Conservation (phyloP, 2,329 filamentous ascomycete genomes). For the Phialophora chinensis region DNA sequence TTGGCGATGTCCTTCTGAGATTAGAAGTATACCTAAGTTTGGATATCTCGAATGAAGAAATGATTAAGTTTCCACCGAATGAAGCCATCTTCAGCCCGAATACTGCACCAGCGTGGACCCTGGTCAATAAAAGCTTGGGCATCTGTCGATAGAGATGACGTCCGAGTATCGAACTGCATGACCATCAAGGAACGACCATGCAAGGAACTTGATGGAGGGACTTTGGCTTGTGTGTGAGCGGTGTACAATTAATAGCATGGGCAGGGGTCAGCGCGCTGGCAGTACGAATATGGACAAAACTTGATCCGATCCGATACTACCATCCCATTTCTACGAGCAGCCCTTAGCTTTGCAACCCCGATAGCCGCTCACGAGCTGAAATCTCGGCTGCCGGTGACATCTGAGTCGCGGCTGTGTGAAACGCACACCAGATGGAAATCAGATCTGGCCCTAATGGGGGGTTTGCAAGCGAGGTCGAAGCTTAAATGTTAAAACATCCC, state of each 20-base stretch:
- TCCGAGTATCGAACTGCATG: not conserved
- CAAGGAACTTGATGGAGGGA: not conserved
- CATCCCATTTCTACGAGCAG: not conserved
- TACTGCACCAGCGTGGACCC: no score
- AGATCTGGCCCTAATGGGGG: not conserved
- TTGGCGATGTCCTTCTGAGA: slow-evolving; percentile 4
- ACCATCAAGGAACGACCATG: not conserved
- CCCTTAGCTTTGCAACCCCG: not conserved
- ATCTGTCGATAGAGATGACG: not conserved
- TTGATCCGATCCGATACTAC: not conserved
- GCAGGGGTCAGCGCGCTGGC: not conserved
- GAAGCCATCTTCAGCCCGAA: not conserved
- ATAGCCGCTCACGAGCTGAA: slow-evolving; percentile 8
- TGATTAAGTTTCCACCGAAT: not conserved
- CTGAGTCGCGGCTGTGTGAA: slow-evolving; percentile 1
- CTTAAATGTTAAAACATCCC: slow-evolving; percentile 7
- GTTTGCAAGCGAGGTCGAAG: slow-evolving; percentile 10
- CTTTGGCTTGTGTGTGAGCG: not conserved
- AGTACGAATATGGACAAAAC: not conserved
- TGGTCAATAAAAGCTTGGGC: no score
- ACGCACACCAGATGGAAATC: not conserved
- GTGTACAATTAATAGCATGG: not conserved
- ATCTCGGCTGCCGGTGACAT: not conserved
- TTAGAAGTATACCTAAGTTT: not conserved
- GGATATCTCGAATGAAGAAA: not conserved